Base-by-base conservation (phyloP, 257 asterid species). In the Solanum rostratum region DNA sequence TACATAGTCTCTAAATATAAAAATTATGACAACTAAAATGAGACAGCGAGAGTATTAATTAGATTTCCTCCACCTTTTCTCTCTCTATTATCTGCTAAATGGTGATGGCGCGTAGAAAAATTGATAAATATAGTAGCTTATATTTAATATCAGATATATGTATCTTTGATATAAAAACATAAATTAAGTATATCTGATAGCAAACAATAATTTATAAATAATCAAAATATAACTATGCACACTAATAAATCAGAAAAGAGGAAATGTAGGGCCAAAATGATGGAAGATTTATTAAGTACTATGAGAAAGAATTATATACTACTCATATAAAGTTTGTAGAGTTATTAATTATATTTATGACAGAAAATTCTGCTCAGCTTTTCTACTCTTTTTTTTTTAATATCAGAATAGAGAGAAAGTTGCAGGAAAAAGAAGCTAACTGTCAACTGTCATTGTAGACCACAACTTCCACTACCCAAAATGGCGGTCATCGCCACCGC, bases 401-500 rank as follows among this genome's bases (percentile, higher is more conserved):
- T 59, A 27, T 73, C 59, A 73, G 39, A 45, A 45, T 4, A 22
- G 22, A 22, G 22, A 22, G 55, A 74, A 45, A 70, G n/a, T 6
- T 22, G 59, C 41, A 45, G 18, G 45, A 73, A 6, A 13, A 24
- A 74, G 22, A 74, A 46, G 41, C 41, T 46, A 74, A 76, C 81
- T 76, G 81, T 76, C 81, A 76, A 76, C 81, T 76, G 81, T 49
- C 81, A 76, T 76, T 76, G 27, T 24, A 76, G 81, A 49, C 81
- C 81, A 76, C 81, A 76, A 49, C 81, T 76, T 76, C 43, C 85
- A 84, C 83, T 62, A 59, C 85, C 87, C 73, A 50, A 52, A 19
- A 30, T 50, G 78, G 84, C 84, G 86, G 73, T 85, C 7, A 74
- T 85, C 82, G 60, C 87, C 88, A 49, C 62, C 85, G 52, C 88